These are phyloP conservation scores for Suhomyces pyralidae DNA, from an alignment of 805 yeast genomes.

Conservation along the genomic window DNA sequence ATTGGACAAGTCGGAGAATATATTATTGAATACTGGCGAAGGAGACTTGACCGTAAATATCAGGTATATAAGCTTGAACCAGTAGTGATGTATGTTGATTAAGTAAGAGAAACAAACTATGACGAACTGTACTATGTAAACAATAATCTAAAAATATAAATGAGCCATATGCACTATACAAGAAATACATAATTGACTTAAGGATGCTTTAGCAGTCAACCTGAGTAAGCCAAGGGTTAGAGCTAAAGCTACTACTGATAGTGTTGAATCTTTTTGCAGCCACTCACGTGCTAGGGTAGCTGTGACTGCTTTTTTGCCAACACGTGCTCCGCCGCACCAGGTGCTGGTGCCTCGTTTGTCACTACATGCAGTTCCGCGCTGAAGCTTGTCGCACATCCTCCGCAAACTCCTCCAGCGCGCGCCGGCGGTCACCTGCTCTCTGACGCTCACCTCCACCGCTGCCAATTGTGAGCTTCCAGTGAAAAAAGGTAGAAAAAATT, in stretches of 20 bases:
- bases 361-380: background rate
- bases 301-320: constrained; percentile 7
- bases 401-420: constrained; percentile 1
- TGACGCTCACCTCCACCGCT: background rate
- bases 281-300: background rate
- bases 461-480: constrained; percentile 1
- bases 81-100: background rate
- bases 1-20: constrained; percentile 43
- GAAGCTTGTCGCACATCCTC: background rate
- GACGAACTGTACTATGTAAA: background rate
- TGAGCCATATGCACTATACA: too few relatives aligned
- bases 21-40: constrained; percentile 32
- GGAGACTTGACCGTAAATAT: constrained; percentile 44
- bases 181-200: too few relatives aligned
- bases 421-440: background rate
- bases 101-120: background rate
- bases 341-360: background rate
- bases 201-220: too few relatives aligned
- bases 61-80: constrained; percentile 15
- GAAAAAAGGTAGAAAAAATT: constrained; percentile 12
- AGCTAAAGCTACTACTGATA: background rate
- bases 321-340: constrained; percentile 3
- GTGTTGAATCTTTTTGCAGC: background rate
- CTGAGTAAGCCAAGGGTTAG: background rate
- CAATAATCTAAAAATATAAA: too few relatives aligned